Evolutionary conservation across 352 stramenopile species (phyloP), one percentile per base, ranked within the genome.

Genomic region (Hyaloperonospora arabidopsidis): DNA sequence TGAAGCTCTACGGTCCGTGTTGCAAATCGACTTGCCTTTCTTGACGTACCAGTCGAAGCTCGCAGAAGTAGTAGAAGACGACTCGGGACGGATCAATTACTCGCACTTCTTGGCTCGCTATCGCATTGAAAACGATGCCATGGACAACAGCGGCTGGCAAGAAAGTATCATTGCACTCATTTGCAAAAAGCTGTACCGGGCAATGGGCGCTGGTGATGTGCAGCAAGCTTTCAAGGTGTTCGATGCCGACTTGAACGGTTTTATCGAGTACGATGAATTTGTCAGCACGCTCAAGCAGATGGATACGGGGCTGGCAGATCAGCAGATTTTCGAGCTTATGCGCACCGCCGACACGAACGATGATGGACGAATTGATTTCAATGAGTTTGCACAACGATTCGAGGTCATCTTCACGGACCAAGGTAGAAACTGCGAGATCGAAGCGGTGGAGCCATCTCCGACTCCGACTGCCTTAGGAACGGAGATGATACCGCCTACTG

Each of bases 181-280:
- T 45, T 97, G 90, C 65, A 93, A 96, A 58, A 95, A 96, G 56
- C 52, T 97, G 41, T 97, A 95, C 49, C 79, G 86, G 17, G 85
- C 86, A 2, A 92, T 97, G 80, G 88, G 89, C n/a, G 84, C 87
- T 13, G 86, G 87, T 11, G 69, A 93, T 52, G 61, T 96, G n/a
- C 61, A 92, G 63, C 72, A 89, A 52, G 90, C 89, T 8, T 97
- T 97, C 66, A 79, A 86, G 56, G 68, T 95, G 11, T 97, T 97
- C 57, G 89, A 97, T 54, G 70, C 85, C 1, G 88, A 97, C 61
- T 74, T 78, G 11, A 93, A 79, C 52, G 89, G 87, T 28, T 93
- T 83, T 50, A 96, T 97, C 45, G 88, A 96, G 67, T 97, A 96
- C 66, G 87, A 97, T 14, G 89, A 97, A 70, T 97, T 97, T 61